phyloP scores from a whole-genome alignment of 805 yeast species.

The Maudiozyma turicensis region DNA sequence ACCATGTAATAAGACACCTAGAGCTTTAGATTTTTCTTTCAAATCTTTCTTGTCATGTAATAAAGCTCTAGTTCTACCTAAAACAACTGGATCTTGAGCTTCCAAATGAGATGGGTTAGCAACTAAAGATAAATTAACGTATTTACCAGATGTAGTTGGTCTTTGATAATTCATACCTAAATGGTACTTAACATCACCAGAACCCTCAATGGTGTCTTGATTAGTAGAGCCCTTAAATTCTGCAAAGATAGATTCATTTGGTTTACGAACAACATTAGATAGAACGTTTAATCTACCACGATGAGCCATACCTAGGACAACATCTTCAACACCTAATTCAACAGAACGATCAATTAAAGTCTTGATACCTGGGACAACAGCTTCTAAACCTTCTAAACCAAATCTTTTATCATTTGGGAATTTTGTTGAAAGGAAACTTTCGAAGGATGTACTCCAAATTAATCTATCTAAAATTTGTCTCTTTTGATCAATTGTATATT shows the following conservation, averaged over 20 bases:
- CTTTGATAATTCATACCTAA: conserved; percentile 98
- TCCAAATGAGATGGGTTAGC: conserved; percentile 99
- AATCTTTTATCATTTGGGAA: conserved; percentile 98
- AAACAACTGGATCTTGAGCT: conserved; percentile 97
- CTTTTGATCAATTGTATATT: conserved; percentile 79
- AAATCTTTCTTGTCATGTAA: conserved; percentile 86
- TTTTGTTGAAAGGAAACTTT: conserved; percentile 83
- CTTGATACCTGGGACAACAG: conserved; percentile 94
- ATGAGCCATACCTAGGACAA: conserved; percentile 98
- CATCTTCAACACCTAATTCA: conserved; percentile 86
- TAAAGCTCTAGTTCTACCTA: conserved; percentile 95
- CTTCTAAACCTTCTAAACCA: conserved; percentile 97
- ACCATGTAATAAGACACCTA: conserved; percentile 92
- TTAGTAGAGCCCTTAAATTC: conserved; percentile 83
- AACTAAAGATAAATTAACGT: conserved; percentile 87
- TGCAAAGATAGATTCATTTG: conserved; percentile 93
- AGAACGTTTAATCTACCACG: conserved; percentile 98
- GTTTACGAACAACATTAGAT: conserved; percentile 96
- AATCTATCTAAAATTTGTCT: conserved; percentile 92
- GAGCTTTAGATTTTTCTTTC: conserved; percentile 73
- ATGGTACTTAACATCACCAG: conserved; percentile 98
- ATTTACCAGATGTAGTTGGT: conserved; percentile 97
- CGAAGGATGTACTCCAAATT: conserved; percentile 94
- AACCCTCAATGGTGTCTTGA: conserved; percentile 72
- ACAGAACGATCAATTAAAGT: conserved; percentile 90